These are phyloP conservation scores for Plasmopara viticola DNA, from an alignment of 352 stramenopile species.

Conservation along the genomic window DNA sequence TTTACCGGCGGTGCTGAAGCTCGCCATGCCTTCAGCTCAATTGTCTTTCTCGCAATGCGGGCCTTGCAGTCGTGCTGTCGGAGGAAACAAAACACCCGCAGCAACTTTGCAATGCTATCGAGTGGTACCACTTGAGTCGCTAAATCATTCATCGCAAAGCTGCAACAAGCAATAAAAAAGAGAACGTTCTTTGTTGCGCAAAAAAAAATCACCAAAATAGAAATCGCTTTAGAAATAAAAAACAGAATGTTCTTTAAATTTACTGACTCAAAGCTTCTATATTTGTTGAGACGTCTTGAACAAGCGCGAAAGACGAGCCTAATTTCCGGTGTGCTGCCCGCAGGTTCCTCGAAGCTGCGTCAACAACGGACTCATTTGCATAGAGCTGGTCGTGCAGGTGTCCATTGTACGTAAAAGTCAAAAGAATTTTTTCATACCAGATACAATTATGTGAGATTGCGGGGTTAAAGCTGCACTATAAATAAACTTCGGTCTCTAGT, in stretches of 20 bases:
- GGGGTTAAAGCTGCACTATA: no score
- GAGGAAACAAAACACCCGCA: constrained; percentile 47
- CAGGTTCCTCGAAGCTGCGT: constrained; percentile 17
- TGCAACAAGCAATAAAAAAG: not conserved
- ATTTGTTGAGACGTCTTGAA: no score
- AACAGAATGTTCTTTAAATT: not conserved
- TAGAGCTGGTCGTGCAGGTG: not conserved
- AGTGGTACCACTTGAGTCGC: constrained; percentile 12
- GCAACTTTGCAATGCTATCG: constrained; percentile 39
- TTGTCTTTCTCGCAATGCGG: constrained; percentile 26
- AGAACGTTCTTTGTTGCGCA: not conserved
- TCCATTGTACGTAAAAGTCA: not conserved
- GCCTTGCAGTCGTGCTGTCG: constrained; percentile 56
- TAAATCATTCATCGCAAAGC: constrained; percentile 8
- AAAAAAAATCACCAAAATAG: not conserved
- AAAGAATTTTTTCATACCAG: not conserved
- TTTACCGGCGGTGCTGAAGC: not conserved
- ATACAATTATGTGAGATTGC: not conserved
- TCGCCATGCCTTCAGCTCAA: constrained; percentile 27
- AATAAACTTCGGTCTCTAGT: no score
- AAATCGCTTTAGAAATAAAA: not conserved
- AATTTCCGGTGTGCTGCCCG: not conserved
- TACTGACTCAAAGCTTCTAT: not conserved
- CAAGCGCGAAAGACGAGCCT: constrained; percentile 6
- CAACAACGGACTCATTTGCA: not conserved